Evolutionary conservation across 805 yeast genomes (phyloP).

Genomic region (Kodamaea laetipori): DNA sequence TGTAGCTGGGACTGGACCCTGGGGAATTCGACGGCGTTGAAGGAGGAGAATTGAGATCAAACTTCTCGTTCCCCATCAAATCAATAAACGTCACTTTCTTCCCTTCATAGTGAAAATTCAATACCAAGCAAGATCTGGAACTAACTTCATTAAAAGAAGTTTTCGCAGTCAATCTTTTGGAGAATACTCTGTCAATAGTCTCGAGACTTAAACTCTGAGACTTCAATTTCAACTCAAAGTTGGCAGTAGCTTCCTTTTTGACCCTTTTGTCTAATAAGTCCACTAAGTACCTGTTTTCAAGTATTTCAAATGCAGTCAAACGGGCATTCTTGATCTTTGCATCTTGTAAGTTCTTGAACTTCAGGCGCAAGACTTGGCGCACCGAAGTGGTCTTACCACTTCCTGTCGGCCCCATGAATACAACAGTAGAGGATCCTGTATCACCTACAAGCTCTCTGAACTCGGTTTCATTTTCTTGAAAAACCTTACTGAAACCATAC

Average conservation of each 20-base stretch:
- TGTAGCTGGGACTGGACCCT: slow-evolving; percentile 3
- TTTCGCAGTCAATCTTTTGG: slow-evolving; percentile 21
- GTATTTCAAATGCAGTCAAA: slow-evolving; percentile 33
- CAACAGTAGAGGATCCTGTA: slow-evolving; percentile 16
- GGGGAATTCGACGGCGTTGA: not conserved
- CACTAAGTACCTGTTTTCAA: slow-evolving; percentile 25
- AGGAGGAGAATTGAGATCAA: slow-evolving; percentile 13
- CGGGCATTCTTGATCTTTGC: slow-evolving; percentile 1
- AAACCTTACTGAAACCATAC: slow-evolving; percentile 27
- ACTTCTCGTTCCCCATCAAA: slow-evolving; percentile 34
- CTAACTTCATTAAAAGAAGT: slow-evolving; percentile 24
- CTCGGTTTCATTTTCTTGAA: not conserved
- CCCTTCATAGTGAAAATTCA: slow-evolving; percentile 24
- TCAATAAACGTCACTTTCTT: slow-evolving; percentile 28
- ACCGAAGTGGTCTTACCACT: slow-evolving; percentile 37
- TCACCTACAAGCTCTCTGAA: slow-evolving; percentile 7
- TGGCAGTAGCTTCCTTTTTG: slow-evolving; percentile 14
- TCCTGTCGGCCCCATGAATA: slow-evolving; percentile 34
- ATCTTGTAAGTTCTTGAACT: slow-evolving; percentile 13
- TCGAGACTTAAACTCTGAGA: slow-evolving; percentile 6
- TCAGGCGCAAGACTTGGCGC: slow-evolving; percentile 20
- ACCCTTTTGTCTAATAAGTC: slow-evolving; percentile 27
- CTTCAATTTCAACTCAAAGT: slow-evolving; percentile 20
- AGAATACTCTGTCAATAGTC: slow-evolving; percentile 20
- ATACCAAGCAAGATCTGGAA: slow-evolving; percentile 30